Conservation (phyloP, 495 filamentous ascomycete genomes). For the Aspergillus avenaceus region DNA sequence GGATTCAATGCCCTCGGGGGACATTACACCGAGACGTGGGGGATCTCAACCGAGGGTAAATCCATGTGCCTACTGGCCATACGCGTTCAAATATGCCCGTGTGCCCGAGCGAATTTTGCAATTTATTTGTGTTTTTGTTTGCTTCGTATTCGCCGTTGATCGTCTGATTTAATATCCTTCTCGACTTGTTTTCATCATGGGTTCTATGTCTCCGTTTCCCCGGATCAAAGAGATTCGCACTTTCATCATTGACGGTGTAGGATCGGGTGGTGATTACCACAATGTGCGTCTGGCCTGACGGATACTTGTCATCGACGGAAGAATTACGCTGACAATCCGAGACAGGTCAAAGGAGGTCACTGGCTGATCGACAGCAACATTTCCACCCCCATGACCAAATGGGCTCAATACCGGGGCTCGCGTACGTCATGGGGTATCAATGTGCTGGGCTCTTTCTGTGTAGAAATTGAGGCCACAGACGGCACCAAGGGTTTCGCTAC, state of each 20-base stretch:
- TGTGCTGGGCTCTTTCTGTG: constrained; percentile 85
- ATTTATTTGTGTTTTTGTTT: neutral
- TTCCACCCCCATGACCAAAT: constrained; percentile 84
- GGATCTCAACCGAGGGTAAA: constrained; percentile 1
- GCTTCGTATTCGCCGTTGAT: constrained; percentile 4
- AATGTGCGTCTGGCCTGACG: constrained; percentile 56
- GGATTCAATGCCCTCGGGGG: constrained; percentile 20
- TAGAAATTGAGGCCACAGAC: constrained; percentile 87
- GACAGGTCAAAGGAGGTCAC: constrained; percentile 73
- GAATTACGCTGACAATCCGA: constrained; percentile 2
- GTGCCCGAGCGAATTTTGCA: neutral
- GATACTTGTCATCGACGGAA: too few relatives aligned
- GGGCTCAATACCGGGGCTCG: constrained; percentile 80
- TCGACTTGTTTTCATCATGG: constrained; percentile 25
- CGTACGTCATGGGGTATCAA: constrained; percentile 95
- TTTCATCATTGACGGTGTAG: constrained; percentile 79
- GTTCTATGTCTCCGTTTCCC: constrained; percentile 31
- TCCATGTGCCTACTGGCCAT: neutral
- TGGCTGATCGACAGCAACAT: constrained; percentile 91
- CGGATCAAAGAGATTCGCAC: constrained; percentile 75
- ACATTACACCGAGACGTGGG: constrained; percentile 32
- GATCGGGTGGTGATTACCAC: constrained; percentile 90
- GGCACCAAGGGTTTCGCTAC: constrained; percentile 90
- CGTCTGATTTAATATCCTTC: constrained; percentile 4
- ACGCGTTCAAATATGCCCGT: constrained; percentile 1